phyloP scores from a whole-genome alignment of 2,329 filamentous ascomycete species.

The Ophiostoma piceae region DNA sequence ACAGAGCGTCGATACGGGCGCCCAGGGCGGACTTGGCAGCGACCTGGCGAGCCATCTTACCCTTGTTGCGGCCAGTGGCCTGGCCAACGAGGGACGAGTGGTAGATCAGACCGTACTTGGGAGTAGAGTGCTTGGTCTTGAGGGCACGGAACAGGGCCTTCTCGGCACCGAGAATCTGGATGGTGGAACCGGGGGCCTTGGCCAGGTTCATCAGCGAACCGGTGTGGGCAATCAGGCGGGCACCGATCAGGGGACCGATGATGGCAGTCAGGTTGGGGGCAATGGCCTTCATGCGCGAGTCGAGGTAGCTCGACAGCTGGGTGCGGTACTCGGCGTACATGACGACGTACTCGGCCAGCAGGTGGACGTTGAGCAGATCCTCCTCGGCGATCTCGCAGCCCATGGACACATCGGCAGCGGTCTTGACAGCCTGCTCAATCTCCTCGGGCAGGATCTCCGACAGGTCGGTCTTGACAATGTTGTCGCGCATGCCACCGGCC shows the following conservation, averaged over 20 bases:
- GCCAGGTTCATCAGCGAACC: slow-evolving; percentile 92
- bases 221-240: slow-evolving; percentile 87
- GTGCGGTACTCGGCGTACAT: slow-evolving; percentile 84
- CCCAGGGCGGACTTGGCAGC: slow-evolving; percentile 90
- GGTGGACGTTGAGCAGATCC: slow-evolving; percentile 87
- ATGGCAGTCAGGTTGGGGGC: slow-evolving; percentile 92
- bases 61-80: slow-evolving; percentile 97
- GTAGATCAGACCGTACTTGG: slow-evolving; percentile 95
- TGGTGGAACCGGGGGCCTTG: slow-evolving; percentile 90
- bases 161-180: slow-evolving; percentile 97
- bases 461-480: slow-evolving; percentile 70
- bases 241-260: slow-evolving; percentile 88
- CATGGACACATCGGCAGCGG: slow-evolving; percentile 95
- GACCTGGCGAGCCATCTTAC: slow-evolving; percentile 96
- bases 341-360: slow-evolving; percentile 89
- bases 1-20: slow-evolving; percentile 84
- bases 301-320: slow-evolving; percentile 82
- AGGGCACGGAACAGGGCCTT: slow-evolving; percentile 97
- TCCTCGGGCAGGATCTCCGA: slow-evolving; percentile 91
- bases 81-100: slow-evolving; percentile 92
- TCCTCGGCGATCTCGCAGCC: slow-evolving; percentile 92
- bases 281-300: slow-evolving; percentile 91
- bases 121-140: slow-evolving; percentile 98
- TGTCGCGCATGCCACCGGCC: slow-evolving; percentile 81
- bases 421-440: slow-evolving; percentile 85